phyloP scores from a whole-genome alignment of 1,139 yeast genomes.

The Sugiyamaella pinicola region DNA sequence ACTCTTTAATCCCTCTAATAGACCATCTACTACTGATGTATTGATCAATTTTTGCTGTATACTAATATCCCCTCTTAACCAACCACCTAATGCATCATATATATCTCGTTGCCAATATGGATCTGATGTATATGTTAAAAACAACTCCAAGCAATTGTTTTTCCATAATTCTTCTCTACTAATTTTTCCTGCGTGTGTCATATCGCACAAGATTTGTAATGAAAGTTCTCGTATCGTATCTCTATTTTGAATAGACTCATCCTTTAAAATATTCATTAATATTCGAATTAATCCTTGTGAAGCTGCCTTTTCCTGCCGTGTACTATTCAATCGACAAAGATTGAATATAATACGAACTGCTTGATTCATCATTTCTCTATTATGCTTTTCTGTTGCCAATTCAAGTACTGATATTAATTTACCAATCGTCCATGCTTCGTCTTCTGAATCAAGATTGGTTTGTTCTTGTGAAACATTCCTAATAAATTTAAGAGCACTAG shows the following conservation, averaged over 20 bases:
- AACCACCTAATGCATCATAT: slow-evolving; percentile 54
- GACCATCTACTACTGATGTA: slow-evolving; percentile 24
- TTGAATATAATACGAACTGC: slow-evolving; percentile 47
- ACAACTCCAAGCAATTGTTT: slow-evolving; percentile 50
- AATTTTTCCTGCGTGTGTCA: slow-evolving; percentile 53
- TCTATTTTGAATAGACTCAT: slow-evolving; percentile 21
- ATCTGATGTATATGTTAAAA: slow-evolving; percentile 54
- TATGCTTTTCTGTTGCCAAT: slow-evolving; percentile 14
- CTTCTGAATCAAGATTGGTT: slow-evolving; percentile 6
- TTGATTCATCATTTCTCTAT: slow-evolving; percentile 34
- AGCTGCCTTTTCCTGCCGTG: slow-evolving; percentile 57
- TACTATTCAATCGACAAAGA: slow-evolving; percentile 59
- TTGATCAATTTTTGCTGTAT: slow-evolving; percentile 33
- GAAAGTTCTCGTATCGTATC: slow-evolving; percentile 62
- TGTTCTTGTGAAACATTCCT: slow-evolving; percentile 35
- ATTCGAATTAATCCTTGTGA: slow-evolving; percentile 56
- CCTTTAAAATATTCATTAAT: slow-evolving; percentile 50
- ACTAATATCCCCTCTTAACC: slow-evolving; percentile 42
- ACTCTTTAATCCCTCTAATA: slow-evolving; percentile 31
- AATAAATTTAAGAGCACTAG: slow-evolving; percentile 38
- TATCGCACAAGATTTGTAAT: slow-evolving; percentile 63
- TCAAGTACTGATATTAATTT: not conserved
- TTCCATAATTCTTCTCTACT: slow-evolving; percentile 48
- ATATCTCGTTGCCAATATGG: slow-evolving; percentile 75
- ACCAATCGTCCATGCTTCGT: not conserved